Percentiles rank a stretch among this genome's conserved stretches.
Conservation (phyloP, 805 yeast species). For the Candida insectorum region DNA sequence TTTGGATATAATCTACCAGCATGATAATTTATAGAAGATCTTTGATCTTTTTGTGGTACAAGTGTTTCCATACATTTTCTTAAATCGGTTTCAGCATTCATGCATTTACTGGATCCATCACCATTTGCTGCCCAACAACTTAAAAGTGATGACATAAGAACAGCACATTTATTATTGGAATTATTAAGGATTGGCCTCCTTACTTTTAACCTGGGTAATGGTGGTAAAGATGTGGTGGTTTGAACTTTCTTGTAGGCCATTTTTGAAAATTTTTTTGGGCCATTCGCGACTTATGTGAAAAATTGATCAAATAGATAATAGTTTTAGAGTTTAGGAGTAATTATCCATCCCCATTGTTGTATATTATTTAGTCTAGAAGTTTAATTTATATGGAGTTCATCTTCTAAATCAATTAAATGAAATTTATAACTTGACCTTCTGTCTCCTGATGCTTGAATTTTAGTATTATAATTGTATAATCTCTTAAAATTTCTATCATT, state of each 20-base stretch:
- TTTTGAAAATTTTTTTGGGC: constrained; percentile 7
- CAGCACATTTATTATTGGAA: constrained; percentile 68
- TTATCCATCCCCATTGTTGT: too few species aligned
- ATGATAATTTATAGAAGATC: constrained; percentile 52
- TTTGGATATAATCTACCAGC: constrained; percentile 55
- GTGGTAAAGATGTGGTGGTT: constrained; percentile 51
- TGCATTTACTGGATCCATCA: constrained; percentile 71
- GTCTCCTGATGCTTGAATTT: neutral
- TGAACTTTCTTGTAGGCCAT: constrained; percentile 45
- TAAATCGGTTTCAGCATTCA: constrained; percentile 61
- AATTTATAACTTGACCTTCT: constrained; percentile 1
- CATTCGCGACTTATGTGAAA: neutral
- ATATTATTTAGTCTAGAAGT: constrained; percentile 1
- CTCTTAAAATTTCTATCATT: constrained; percentile 9
- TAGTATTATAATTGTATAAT: constrained; percentile 11
- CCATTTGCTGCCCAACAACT: constrained; percentile 98
- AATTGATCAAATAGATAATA: too few species aligned
- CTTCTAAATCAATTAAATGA: constrained; percentile 6
- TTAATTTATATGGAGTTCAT: constrained; percentile 4
- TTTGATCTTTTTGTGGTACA: constrained; percentile 37
- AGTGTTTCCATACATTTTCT: constrained; percentile 66
- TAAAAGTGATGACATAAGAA: constrained; percentile 77
- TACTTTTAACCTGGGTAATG: constrained; percentile 69
- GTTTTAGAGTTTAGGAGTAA: too few species aligned
- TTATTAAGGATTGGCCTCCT: constrained; percentile 59